Base-by-base conservation (phyloP, 495 filamentous ascomycete genomes). In the Viridothelium virens region DNA sequence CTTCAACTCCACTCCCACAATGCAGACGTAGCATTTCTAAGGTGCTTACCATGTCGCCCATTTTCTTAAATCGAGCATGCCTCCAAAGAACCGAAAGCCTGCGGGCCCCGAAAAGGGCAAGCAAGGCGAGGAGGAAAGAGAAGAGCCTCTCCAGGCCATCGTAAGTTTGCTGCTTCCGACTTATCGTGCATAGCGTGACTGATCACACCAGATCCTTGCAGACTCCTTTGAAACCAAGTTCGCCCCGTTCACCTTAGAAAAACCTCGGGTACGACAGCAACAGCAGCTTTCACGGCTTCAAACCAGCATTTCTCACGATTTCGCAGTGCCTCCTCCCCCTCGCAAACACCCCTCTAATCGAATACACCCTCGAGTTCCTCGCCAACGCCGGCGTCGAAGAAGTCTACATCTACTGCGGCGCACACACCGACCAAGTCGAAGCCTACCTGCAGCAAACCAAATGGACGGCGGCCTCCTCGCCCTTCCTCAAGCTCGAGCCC, bases 291-390 rank as follows among this genome's bases (percentile, higher is more conserved):
- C 33, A 63, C 33, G 47, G n/a, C 25, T 63, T 50, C 25, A 47
- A 31, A 36, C 63, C 14, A 67, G 1, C 25, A 34, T 61, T 73
- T 63, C 69, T 67, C 65, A 73, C 69, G 63, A 50, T 59, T 53
- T 25, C 5, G 37, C 18, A 95, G 92, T 97, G 95, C 82, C 87
- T 99, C 38, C 81, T 99, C 38, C 93, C 93, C 37, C 82, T 99
- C 66, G 95, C 90, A 61, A 97, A 97, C 72, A 90, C 87, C 2
- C 95, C 95, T 25, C 80, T 97, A 65, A 96, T 99, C 77, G 93
- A 97, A 78, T 97, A 99, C 75, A 96, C 93, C 2, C 85, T 97
- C 68, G 94, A 99, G 74, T 97, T 94, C 75, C 87, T 99, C 0
- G 92, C 93, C 62, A 90, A 90, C 83, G 89, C 92, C 44, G 93